Evolutionary conservation across 2,329 filamentous ascomycete species (phyloP), one percentile per base, ranked within the genome.

Genomic region (Aspergillus nomiae): DNA sequence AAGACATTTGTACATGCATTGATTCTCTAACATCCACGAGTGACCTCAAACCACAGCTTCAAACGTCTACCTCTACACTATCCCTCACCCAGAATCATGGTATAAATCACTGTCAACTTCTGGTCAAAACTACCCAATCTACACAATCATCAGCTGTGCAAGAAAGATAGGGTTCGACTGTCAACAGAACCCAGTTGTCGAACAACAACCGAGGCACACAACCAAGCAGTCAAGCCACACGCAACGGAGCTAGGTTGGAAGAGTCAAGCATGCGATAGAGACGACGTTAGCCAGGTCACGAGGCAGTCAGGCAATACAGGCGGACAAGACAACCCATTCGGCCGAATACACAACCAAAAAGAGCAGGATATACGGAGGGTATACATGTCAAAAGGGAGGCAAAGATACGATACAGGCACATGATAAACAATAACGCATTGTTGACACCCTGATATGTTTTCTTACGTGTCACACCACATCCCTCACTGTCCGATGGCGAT

Each of bases 381-480:
- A 24, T 26, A 16, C 28, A 36, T 36, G 32, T 34, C 12, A 11
- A 14, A 34, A 36, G 24, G 30, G n/a, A 16, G 12, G 21, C 19
- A 54, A 30, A 10, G 16, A 26, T 48, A 55, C 34, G 5, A 55
- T 55, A 41, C 58, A 45, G 12, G 21, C 34, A 43, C 24, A 45
- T 43, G 32, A 45, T 36, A 46, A 30, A 21, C 58, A 12, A 60
- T 55, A 46, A 55, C n/a, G 10, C 36, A 32, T 54, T 9, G 19
- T 26, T 26, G 24, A n/a, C 30, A 28, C 26, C 26, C 48, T 32
- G 48, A 6, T 19, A 36, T 54, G 11, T 53, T 60, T 32, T 28
- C 38, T n/a, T 60, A 41, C 46, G 50, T 45, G 58, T 55, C 58
- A 55, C 38, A 48, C 50, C 58, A 60, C 48, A 46, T 41, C 34